Evolutionary conservation across 805 yeast genomes (phyloP), one percentile per base, ranked within the genome.

Genomic region (Starmerella riodocensis): DNA sequence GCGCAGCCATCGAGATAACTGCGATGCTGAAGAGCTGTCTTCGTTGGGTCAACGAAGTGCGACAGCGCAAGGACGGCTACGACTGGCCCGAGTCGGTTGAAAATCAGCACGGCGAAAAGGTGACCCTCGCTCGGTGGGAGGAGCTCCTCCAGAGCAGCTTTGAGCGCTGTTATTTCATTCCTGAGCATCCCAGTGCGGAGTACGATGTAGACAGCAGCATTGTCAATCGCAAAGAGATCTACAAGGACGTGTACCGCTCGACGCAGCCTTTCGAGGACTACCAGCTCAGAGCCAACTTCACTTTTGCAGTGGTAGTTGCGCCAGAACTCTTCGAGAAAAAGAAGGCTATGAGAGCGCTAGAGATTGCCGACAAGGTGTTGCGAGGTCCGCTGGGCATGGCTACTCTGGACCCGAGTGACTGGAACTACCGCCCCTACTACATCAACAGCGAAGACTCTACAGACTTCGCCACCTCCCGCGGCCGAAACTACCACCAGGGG

Each of bases 401-500:
- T 29, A 88, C 98, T 0, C 66, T 88, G 46, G 98, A 91, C 55
- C 97, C 98, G 4, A 70, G 78, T 12, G 98, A 88, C 62, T 71
- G 75, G 63, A 86, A 88, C 60, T 88, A 91, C 59, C 70, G 93
- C 47, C 98, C 98, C 2, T 73, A 82, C 61, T 88, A 88, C 59
- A 65, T 66, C 53, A 91, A 88, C 57, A 63, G 84, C 34, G 78
- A 71, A 29, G 97, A 88, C 53, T 73, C 72, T 38, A 73, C 69
- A 4, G 94, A 88, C 58, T 91, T 85, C 67, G 84, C 93, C 1
- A 85, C 96, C 0, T 69, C 96, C 2, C 84, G 85, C 60, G 98
- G 98, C 23, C 72, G 97, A 53, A 91, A 91, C 61, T 88, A 88
- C 58, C 98, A 88, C 59, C 97, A 88, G 62, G 98, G 98, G 2